These are phyloP conservation scores for Fusarium globosum DNA, from an alignment of 2,329 filamentous ascomycete species.

Conservation along the genomic window DNA sequence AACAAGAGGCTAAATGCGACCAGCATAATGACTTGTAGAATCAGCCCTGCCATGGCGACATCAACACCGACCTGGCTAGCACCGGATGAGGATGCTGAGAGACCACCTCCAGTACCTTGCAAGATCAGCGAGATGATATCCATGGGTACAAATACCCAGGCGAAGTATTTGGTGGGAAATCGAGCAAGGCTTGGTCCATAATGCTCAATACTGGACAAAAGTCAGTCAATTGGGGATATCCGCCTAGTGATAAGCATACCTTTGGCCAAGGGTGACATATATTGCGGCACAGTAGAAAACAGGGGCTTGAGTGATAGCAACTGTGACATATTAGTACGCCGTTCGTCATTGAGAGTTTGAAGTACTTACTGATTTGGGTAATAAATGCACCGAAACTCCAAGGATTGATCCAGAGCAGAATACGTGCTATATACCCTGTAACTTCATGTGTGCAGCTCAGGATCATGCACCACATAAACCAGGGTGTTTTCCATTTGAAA, in stretches of 20 bases:
- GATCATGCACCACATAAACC: slow-evolving; percentile 58
- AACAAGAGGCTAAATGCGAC: slow-evolving; percentile 57
- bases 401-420: slow-evolving; percentile 64
- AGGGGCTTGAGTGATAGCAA: slow-evolving; percentile 57
- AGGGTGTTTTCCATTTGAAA: slow-evolving; percentile 52
- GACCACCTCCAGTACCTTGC: slow-evolving; percentile 62
- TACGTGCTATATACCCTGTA: slow-evolving; percentile 67
- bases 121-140: slow-evolving; percentile 62
- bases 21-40: slow-evolving; percentile 61
- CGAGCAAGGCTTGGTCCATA: slow-evolving; percentile 48
- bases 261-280: slow-evolving; percentile 40
- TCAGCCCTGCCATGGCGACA: slow-evolving; percentile 61
- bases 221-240: background rate
- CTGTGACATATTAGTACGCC: background rate
- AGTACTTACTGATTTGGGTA: slow-evolving; percentile 61
- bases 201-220: slow-evolving; percentile 44
- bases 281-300: slow-evolving; percentile 53
- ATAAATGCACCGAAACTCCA: slow-evolving; percentile 67
- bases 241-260: background rate
- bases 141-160: slow-evolving; percentile 57
- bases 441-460: slow-evolving; percentile 65
- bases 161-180: slow-evolving; percentile 49
- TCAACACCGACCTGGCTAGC: slow-evolving; percentile 57
- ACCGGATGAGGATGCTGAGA: slow-evolving; percentile 51
- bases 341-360: fast-evolving